These are phyloP conservation scores for Noccaea bulbosa DNA, from an alignment of 345 rosid species.

Conservation along the genomic window DNA sequence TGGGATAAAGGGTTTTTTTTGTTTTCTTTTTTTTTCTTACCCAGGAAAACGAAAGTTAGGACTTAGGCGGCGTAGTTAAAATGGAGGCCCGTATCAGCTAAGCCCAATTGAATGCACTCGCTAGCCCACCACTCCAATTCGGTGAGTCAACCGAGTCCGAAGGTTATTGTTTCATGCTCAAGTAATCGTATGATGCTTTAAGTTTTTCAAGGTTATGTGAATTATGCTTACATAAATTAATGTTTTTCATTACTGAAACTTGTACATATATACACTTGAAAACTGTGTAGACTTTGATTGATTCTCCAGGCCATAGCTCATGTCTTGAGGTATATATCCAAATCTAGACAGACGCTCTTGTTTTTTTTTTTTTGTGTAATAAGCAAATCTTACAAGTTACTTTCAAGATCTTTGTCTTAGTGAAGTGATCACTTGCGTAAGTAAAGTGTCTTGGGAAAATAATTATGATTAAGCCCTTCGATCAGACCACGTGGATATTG, in stretches of 20 bases:
- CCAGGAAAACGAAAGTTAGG: background rate
- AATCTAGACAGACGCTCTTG: background rate
- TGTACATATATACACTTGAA: too few relatives aligned
- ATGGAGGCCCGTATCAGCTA: background rate
- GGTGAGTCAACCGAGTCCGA: background rate
- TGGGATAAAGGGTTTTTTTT: background rate
- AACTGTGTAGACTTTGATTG: background rate
- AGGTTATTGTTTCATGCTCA: background rate
- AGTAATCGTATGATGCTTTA: background rate
- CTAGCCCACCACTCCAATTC: background rate
- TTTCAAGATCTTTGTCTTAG: constrained; percentile 12
- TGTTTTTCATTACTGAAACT: background rate
- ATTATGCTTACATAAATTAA: background rate
- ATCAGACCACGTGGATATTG: constrained; percentile 1
- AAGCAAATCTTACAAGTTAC: constrained; percentile 10
- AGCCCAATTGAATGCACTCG: background rate
- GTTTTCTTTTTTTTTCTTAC: background rate
- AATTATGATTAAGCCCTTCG: background rate
- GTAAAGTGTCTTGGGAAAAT: background rate
- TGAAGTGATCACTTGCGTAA: constrained; percentile 24
- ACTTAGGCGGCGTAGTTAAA: background rate
- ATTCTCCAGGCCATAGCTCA: background rate
- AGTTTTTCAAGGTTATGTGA: background rate
- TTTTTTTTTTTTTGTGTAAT: background rate
- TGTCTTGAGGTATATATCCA: background rate